Conservation (phyloP, 225 moss, liverwort and hornwort species). For the Ulota crispa region DNA sequence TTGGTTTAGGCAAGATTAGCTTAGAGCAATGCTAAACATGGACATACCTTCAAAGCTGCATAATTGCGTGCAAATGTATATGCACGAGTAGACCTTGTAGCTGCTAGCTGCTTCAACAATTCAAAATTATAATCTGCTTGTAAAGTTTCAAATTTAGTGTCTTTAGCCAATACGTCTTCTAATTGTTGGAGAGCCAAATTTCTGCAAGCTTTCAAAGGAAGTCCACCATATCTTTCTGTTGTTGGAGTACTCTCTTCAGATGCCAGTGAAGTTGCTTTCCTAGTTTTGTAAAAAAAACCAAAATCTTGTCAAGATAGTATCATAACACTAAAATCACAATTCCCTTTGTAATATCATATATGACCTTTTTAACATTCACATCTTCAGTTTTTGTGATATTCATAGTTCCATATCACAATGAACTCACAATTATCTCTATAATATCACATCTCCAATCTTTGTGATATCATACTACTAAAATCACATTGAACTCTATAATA, state of each 20-base stretch:
- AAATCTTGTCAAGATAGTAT: neutral
- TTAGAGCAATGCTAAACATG: too few relatives aligned
- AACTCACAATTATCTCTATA: too few relatives aligned
- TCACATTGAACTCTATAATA: too few relatives aligned
- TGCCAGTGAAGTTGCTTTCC: neutral
- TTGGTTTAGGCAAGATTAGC: too few relatives aligned
- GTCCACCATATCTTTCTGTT: slow-evolving; percentile 11
- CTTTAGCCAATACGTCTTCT: slow-evolving; percentile 14
- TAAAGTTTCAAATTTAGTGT: slow-evolving; percentile 27
- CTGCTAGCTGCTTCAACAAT: slow-evolving; percentile 23
- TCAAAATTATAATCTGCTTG: slow-evolving; percentile 34
- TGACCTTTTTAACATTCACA: too few relatives aligned
- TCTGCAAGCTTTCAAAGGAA: slow-evolving; percentile 39
- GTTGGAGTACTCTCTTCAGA: neutral
- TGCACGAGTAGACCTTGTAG: slow-evolving; percentile 25
- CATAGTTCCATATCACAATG: too few relatives aligned
- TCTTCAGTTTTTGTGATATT: too few relatives aligned
- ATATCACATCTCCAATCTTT: too few relatives aligned
- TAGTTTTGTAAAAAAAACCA: neutral
- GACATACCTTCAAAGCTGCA: slow-evolving; percentile 24
- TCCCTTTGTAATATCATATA: too few relatives aligned
- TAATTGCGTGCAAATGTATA: slow-evolving; percentile 25
- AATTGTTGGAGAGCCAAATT: slow-evolving; percentile 26
- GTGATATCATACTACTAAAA: too few relatives aligned
- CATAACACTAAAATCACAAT: too few relatives aligned